phyloP scores from a whole-genome alignment of 2,329 filamentous ascomycete genomes.

The Didymella sp. region DNA sequence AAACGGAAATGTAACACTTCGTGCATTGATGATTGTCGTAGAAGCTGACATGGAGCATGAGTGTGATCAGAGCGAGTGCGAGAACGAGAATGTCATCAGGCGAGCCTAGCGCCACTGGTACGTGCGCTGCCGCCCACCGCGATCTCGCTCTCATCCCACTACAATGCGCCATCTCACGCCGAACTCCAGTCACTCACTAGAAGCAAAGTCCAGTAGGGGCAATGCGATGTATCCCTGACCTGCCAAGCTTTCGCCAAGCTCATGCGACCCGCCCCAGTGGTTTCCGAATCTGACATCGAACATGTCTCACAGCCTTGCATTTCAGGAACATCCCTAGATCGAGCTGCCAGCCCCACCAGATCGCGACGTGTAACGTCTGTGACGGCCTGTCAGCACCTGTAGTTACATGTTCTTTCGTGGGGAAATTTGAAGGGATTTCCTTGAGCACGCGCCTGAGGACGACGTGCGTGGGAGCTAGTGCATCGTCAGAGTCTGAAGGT shows the following conservation, averaged over 20 bases:
- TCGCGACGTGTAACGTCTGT: constrained; percentile 27
- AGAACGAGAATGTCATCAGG: constrained; percentile 1
- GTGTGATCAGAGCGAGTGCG: neutral
- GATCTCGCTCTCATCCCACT: neutral
- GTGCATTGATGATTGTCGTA: neutral
- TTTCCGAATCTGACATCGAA: constrained; percentile 26
- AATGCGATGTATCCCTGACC: constrained; percentile 20
- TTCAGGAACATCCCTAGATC: constrained; percentile 11
- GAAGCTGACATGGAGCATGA: neutral
- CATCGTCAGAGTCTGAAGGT: constrained; percentile 18
- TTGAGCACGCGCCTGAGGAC: constrained; percentile 12
- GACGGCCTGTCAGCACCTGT: constrained; percentile 13
- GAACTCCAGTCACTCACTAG: constrained; percentile 1
- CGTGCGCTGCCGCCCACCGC: neutral
- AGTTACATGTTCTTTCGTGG: constrained; percentile 22
- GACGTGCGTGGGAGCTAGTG: constrained; percentile 21
- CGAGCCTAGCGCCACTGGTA: neutral
- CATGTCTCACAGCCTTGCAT: constrained; percentile 29
- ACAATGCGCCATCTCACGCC: neutral
- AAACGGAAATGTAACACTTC: neutral
- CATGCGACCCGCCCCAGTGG: constrained; percentile 21
- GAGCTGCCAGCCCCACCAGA: constrained; percentile 14
- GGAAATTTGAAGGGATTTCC: constrained; percentile 9
- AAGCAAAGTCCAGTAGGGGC: neutral
- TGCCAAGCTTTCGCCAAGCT: constrained; percentile 32